These are phyloP conservation scores for Trypanosoma vivax DNA, from an alignment of 208 protist genomes.

Conservation along the genomic window DNA sequence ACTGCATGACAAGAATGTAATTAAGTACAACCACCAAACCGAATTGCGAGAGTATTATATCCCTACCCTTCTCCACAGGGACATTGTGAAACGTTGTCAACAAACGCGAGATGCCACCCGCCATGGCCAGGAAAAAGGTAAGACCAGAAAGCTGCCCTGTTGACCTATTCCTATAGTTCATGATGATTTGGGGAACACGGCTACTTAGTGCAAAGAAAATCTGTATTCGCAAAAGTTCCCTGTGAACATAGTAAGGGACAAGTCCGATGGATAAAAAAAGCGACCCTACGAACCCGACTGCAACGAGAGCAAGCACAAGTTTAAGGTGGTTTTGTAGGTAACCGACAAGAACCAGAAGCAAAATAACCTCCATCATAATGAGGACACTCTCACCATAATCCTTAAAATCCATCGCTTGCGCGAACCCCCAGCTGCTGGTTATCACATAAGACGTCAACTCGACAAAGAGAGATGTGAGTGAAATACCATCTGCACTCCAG, in stretches of 20 bases:
- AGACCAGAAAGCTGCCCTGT: slow-evolving; percentile 75
- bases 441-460: slow-evolving; percentile 77
- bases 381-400: slow-evolving; percentile 80
- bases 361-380: slow-evolving; percentile 56
- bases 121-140: slow-evolving; percentile 79
- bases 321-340: slow-evolving; percentile 40
- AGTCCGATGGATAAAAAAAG: slow-evolving; percentile 32
- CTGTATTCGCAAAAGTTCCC: slow-evolving; percentile 43
- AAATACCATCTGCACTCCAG: slow-evolving; percentile 63
- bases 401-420: slow-evolving; percentile 54
- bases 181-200: slow-evolving; percentile 72
- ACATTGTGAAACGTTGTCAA: slow-evolving; percentile 81
- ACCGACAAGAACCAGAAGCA: slow-evolving; percentile 62
- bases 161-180: slow-evolving; percentile 55
- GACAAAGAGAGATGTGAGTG: slow-evolving; percentile 43
- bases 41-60: slow-evolving; percentile 63
- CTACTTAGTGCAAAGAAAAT: slow-evolving; percentile 67
- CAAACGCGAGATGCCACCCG: slow-evolving; percentile 57
- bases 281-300: slow-evolving; percentile 22
- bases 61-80: slow-evolving; percentile 67
- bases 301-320: slow-evolving; percentile 24
- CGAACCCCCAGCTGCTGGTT: slow-evolving; percentile 70
- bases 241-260: slow-evolving; percentile 41
- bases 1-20: slow-evolving; percentile 57
- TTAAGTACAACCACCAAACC: slow-evolving; percentile 53